Base-by-base conservation (phyloP, 1,284 basidiomycete genomes). In the Volvariella surrecta region DNA sequence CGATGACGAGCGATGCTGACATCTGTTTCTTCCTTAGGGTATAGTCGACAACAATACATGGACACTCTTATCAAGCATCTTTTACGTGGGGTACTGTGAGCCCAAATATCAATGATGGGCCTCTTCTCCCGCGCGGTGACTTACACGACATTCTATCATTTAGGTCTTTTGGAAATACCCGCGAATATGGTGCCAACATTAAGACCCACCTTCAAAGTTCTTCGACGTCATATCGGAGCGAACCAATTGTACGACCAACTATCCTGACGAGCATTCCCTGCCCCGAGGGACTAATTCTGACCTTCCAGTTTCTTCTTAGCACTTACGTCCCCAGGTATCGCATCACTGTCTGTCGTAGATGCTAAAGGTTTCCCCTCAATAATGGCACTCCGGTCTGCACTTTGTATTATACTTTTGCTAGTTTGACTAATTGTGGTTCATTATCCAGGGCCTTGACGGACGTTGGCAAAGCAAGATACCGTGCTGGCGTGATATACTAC, bases 1-100 rank as follows among this genome's bases (percentile, higher is more conserved):
- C 24, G 24, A 6, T 28, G 6, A 6, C 24, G n/a, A n/a, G n/a
- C n/a, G n/a, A n/a, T 6, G 24, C 24, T 28, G 24, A 28, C 24
- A n/a, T 28, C 11, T 6, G 24, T 6, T 28, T 6, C 24, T 28
- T 11, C 11, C 28, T 10, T 35, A 73, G 72, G 73, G 66, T 11
- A 68, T 76, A 42, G 67, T 65, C 22, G 59, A 60, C 34, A 77
- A 76, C 52, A 62, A 69, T 48, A 70, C 67, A 55, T 76, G 73
- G 73, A 76, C 74, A 0, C 51, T 76, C 3, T 74, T 66, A 1
- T 55, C 76, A 32, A 74, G 73, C 45, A 71, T 77, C 20, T 77
- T 77, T 54, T 76, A 77, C 46, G 71, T 75, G 21, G 74, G 74
- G 39, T 77, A 77, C 49, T 76, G 74, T 74, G 46, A 45, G 64